Conservation (phyloP, 2,329 filamentous ascomycete genomes). For the Calonectria henricotiae region DNA sequence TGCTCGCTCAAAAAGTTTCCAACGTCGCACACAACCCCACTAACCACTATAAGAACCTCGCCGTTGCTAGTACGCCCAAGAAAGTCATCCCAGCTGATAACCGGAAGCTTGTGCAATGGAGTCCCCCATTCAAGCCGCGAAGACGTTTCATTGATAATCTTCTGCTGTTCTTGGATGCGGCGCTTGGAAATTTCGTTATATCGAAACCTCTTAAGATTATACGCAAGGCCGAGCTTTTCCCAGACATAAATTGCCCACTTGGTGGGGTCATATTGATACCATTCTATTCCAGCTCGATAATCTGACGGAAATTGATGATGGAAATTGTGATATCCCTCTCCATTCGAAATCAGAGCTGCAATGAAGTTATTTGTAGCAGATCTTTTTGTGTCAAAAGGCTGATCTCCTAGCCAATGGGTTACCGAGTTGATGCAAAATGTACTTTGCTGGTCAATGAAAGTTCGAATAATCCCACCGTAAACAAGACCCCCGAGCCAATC, state of each 20-base stretch:
- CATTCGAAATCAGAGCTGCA: constrained; percentile 87
- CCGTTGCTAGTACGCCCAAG: constrained; percentile 83
- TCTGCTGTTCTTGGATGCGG: neutral
- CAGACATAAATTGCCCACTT: constrained; percentile 90
- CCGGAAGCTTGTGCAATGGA: neutral
- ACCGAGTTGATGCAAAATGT: constrained; percentile 3
- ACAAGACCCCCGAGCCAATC: constrained; percentile 88
- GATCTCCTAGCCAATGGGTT: neutral
- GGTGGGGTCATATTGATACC: constrained; percentile 92
- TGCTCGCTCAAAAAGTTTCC: constrained; percentile 89
- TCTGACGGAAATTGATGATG: constrained; percentile 95
- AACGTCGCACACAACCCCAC: constrained; percentile 89
- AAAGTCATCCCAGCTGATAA: constrained; percentile 85
- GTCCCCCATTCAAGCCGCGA: neutral
- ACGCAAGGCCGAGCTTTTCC: constrained; percentile 88
- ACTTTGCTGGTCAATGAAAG: neutral
- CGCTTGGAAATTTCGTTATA: constrained; percentile 74
- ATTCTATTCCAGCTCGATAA: constrained; percentile 92
- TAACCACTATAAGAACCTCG: constrained; percentile 82
- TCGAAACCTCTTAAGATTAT: constrained; percentile 92
- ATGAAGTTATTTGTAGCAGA: constrained; percentile 90
- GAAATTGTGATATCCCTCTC: constrained; percentile 95
- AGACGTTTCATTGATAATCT: neutral
- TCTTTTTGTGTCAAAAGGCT: constrained; percentile 94
- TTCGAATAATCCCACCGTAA: neutral